Evolutionary conservation across 139 green algal species (phyloP).

Genomic region (Chlamydomonas schloesseri): DNA sequence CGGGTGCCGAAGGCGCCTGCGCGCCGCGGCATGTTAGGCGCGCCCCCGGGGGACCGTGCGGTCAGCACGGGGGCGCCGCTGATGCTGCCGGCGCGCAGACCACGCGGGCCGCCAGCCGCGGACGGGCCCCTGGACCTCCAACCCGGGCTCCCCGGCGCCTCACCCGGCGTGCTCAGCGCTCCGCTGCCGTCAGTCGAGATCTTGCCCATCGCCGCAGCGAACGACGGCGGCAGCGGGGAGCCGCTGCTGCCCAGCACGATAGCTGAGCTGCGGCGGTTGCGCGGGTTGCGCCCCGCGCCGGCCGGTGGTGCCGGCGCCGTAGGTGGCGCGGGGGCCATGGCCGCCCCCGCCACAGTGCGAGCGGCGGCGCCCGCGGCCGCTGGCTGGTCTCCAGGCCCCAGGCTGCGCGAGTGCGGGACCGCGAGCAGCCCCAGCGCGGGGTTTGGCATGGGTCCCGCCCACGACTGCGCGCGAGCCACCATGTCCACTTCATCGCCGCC

Average conservation of each 20-base stretch:
- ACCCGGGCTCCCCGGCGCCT: too few relatives aligned
- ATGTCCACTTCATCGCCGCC: neutral
- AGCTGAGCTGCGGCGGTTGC: neutral
- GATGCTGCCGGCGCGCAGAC: too few relatives aligned
- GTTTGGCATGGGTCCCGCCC: neutral
- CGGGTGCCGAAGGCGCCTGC: too few relatives aligned
- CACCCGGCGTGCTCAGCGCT: too few relatives aligned
- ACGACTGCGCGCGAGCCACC: conserved; percentile 13
- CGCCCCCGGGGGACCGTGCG: too few relatives aligned
- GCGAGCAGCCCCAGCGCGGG: too few relatives aligned
- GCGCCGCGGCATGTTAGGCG: too few relatives aligned
- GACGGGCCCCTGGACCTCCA: too few relatives aligned
- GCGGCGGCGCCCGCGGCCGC: neutral
- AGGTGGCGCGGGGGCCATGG: conserved; percentile 2
- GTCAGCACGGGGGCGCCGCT: too few relatives aligned
- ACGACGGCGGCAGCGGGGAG: neutral
- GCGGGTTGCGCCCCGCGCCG: neutral
- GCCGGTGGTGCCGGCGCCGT: neutral
- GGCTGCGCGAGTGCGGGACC: neutral
- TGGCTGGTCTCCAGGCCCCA: neutral
- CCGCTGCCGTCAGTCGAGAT: too few relatives aligned
- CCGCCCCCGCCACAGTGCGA: neutral
- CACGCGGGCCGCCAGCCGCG: too few relatives aligned
- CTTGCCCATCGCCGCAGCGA: neutral
- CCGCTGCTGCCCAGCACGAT: neutral